A percentile compares a stretch with the other conserved stretches of the same genome.
phyloP scores from a whole-genome alignment of 768 basidiomycete genomes.

The Panaeolus cyanescens region DNA sequence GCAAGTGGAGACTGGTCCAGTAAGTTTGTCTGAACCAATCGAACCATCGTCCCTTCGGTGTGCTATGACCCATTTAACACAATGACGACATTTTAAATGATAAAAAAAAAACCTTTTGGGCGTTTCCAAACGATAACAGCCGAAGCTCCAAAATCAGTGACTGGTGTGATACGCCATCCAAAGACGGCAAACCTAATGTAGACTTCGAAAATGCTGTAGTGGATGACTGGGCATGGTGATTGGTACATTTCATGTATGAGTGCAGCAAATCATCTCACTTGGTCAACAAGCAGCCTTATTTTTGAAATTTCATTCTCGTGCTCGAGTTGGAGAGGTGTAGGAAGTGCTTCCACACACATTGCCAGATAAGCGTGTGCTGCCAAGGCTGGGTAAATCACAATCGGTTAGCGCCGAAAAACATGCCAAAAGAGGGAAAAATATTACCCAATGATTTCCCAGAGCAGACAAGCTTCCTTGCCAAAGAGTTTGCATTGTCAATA shows the following conservation, averaged over 20 bases:
- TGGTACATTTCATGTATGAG: not conserved
- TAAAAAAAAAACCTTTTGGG: not conserved
- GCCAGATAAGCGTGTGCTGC: not conserved
- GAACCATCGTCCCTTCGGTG: not conserved
- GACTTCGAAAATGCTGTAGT: not conserved
- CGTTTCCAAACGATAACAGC: not conserved
- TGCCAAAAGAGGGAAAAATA: not conserved
- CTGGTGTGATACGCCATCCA: not conserved
- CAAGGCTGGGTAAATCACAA: not conserved
- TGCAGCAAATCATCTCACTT: not conserved
- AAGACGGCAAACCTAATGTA: not conserved
- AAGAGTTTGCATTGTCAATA: not conserved
- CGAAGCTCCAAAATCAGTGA: not conserved
- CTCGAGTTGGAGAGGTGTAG: conserved; percentile 8
- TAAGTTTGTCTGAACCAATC: not conserved
- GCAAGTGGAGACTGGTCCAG: conserved; percentile 29
- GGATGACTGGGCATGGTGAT: not conserved
- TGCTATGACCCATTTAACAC: not conserved
- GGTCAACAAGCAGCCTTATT: not conserved
- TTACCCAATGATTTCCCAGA: not conserved
- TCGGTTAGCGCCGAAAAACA: conserved; percentile 1
- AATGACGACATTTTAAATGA: not conserved
- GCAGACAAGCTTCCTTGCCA: not conserved
- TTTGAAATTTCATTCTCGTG: conserved; percentile 7
- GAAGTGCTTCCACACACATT: conserved; percentile 7